Evolutionary conservation across 2,329 filamentous ascomycete genomes (phyloP).

Genomic region (Clarireedia paspali): DNA sequence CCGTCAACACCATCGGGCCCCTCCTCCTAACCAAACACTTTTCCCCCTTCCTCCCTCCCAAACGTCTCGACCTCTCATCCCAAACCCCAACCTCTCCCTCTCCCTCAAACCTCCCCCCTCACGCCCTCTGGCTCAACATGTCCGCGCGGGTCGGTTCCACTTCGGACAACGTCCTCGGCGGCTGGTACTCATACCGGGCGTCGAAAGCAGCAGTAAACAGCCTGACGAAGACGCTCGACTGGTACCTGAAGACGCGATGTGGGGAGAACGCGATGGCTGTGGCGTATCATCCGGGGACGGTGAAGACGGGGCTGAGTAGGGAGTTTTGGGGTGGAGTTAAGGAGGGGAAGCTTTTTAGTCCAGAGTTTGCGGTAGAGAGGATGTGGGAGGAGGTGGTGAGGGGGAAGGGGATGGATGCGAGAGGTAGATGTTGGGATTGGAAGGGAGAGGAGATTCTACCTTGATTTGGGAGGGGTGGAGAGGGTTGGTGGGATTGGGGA

Average conservation of each 20-base stretch:
- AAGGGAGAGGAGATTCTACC: conserved; percentile 55
- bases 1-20: conserved; percentile 66
- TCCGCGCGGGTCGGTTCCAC: conserved; percentile 71
- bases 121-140: conserved; percentile 66
- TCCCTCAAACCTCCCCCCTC: conserved; percentile 35
- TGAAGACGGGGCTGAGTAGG: conserved; percentile 64
- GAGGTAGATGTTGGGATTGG: conserved; percentile 65
- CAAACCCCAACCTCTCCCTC: background rate
- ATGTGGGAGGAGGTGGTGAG: conserved; percentile 53
- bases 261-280: conserved; percentile 59
- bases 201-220: conserved; percentile 70
- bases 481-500: too few relatives aligned
- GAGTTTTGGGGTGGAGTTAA: conserved; percentile 63
- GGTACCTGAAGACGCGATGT: conserved; percentile 49
- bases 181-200: conserved; percentile 76
- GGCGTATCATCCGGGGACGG: conserved; percentile 72
- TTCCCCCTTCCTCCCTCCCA: conserved; percentile 57
- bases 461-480: conserved; percentile 28
- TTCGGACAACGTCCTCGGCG: conserved; percentile 63
- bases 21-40: conserved; percentile 74
- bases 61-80: conserved; percentile 34
- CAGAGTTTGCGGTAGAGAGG: conserved; percentile 57
- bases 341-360: conserved; percentile 55
- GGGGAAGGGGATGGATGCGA: conserved; percentile 38
- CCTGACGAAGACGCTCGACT: conserved; percentile 63